These are phyloP conservation scores for Wickerhamiella parazyma DNA, from an alignment of 805 yeast genomes.

Conservation along the genomic window DNA sequence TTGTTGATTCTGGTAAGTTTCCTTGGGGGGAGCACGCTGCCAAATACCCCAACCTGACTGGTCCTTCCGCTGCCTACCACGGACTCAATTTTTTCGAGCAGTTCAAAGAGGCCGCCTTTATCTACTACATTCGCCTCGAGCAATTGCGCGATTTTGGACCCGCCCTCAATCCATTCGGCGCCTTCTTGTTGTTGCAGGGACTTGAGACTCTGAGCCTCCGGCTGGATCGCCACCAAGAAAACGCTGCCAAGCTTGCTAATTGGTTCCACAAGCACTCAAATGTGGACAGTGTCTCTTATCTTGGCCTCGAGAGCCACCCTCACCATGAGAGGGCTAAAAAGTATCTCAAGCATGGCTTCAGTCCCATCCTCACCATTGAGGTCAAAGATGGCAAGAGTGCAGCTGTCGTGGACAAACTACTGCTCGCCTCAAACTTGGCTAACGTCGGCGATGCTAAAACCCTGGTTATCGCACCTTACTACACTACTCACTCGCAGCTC, in stretches of 20 bases:
- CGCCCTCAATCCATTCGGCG: conserved; percentile 70
- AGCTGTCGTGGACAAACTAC: conserved; percentile 73
- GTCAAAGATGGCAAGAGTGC: conserved; percentile 60
- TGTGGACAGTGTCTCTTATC: conserved; percentile 84
- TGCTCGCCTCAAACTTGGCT: conserved; percentile 84
- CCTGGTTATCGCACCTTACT: conserved; percentile 88
- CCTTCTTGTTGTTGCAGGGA: conserved; percentile 81
- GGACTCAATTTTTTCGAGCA: conserved; percentile 74
- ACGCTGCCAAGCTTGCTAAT: conserved; percentile 68
- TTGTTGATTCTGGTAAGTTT: conserved; percentile 63
- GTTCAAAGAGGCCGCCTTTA: conserved; percentile 26
- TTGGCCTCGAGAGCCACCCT: conserved; percentile 70
- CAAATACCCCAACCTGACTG: conserved; percentile 79
- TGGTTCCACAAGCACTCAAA: conserved; percentile 52
- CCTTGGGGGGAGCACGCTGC: conserved; percentile 79
- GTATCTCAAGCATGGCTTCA: conserved; percentile 66
- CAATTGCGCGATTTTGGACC: conserved; percentile 77
- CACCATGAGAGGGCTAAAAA: conserved; percentile 73
- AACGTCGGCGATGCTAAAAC: conserved; percentile 96
- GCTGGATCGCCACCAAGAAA: conserved; percentile 80
- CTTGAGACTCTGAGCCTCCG: conserved; percentile 87
- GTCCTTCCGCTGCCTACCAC: conserved; percentile 90
- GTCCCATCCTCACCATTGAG: conserved; percentile 82
- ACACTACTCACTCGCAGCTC: conserved; percentile 90
- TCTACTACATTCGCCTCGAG: conserved; percentile 17